These are phyloP conservation scores for Phaeosphaeriaceae sp. DNA, from an alignment of 2,329 filamentous ascomycete species.

Conservation along the genomic window DNA sequence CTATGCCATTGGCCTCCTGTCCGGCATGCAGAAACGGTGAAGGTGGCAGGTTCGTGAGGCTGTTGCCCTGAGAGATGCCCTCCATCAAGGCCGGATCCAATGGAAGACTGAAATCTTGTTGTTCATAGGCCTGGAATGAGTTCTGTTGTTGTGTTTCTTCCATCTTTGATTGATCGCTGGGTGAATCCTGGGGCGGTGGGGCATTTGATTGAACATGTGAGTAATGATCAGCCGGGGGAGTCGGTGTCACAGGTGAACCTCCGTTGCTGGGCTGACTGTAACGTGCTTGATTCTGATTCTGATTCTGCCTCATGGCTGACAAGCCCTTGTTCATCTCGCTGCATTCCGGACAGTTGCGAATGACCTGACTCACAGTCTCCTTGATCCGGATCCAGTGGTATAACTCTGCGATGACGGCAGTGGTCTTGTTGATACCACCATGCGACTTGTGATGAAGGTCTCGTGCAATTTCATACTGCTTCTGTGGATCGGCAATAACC, in stretches of 20 bases:
- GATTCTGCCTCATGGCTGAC: slow-evolving; percentile 31
- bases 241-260: slow-evolving; percentile 16
- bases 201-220: slow-evolving; percentile 9
- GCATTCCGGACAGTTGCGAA: slow-evolving; percentile 88
- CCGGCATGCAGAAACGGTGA: slow-evolving; percentile 43
- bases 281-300: slow-evolving; percentile 19
- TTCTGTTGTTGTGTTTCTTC: slow-evolving; percentile 38
- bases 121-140: slow-evolving; percentile 36
- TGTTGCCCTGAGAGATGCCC: slow-evolving; percentile 19
- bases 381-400: slow-evolving; percentile 99
- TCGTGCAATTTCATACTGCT: slow-evolving; percentile 88
- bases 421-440: slow-evolving; percentile 97
- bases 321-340: slow-evolving; percentile 67
- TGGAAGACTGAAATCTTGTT: slow-evolving; percentile 60
- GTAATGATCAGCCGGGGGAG: slow-evolving; percentile 14
- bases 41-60: slow-evolving; percentile 40
- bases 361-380: slow-evolving; percentile 93
- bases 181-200: slow-evolving; percentile 26
- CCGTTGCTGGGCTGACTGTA: slow-evolving; percentile 8
- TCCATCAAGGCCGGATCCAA: slow-evolving; percentile 69
- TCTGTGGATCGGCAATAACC: slow-evolving; percentile 87
- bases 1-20: slow-evolving; percentile 13
- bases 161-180: slow-evolving; percentile 35
- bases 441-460: slow-evolving; percentile 77
- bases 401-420: slow-evolving; percentile 87